Base-by-base conservation (phyloP, 140 eudicot genomes). In the Flaveria floridana region DNA sequence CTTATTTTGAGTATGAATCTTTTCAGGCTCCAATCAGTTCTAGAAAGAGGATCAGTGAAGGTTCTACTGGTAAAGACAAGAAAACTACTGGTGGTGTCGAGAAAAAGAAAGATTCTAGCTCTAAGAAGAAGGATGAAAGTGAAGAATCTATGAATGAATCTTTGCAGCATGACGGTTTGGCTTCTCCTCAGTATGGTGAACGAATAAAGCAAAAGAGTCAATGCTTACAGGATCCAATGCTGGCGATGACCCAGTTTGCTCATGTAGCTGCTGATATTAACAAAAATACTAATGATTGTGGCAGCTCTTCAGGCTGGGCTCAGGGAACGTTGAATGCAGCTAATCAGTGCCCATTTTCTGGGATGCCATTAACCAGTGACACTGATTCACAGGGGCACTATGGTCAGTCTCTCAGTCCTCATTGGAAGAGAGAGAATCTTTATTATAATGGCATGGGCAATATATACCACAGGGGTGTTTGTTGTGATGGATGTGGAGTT, bases 401-500 rank as follows among this genome's bases (percentile, higher is more conserved):
- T 19, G 62, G 19, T 66, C 72, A 52, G 39, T 34, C 85, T 47
- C 77, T 50, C 6, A 23, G 25, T 15, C 68, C 23, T 37, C 87
- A 87, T 53, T 56, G 71, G 59, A 84, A 71, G 68, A 79, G 85
- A 71, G 4, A 44, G 48, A 69, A 71, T 42, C 82, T 39, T 55
- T 74, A 74, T 28, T 65, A 72, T 48, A 82, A 77, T 71, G 81
- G 84, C 68, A 19, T 61, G 2, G 82, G 82, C 23, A 75, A 28
- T 80, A 4, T 83, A 25, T 87, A 88, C 79, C 97, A 94, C 46
- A 81, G 86, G 65, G 97, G 97, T 53, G 87, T 94, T 64, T 71
- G 85, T 30, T 94, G 99, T 57, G 95, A 94, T 82, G 96, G 96
- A 18, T 94, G 99, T 77, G 90, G 95, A 28, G 87, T 81, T 52